Percentiles rank a stretch among this genome's conserved stretches.
These are phyloP conservation scores for Leccinum disarticulatum DNA, from an alignment of 768 basidiomycete species.

Conservation along the genomic window DNA sequence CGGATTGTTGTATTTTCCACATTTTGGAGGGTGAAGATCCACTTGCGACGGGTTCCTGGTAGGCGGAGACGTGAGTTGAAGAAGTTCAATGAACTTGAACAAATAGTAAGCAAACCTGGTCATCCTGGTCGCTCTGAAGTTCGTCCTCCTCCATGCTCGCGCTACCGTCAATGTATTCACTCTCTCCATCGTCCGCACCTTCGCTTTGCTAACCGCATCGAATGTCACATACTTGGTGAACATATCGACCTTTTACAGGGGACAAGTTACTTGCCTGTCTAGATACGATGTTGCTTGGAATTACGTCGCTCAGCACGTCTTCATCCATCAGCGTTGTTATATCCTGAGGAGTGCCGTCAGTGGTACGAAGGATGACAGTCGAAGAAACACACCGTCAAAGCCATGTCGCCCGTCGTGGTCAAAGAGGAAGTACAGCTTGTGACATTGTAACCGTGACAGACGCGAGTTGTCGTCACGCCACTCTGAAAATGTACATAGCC, in stretches of 20 bases:
- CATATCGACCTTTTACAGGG: constrained; percentile 4
- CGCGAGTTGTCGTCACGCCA: constrained; percentile 18
- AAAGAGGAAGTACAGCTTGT: constrained; percentile 17
- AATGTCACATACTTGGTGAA: constrained; percentile 9
- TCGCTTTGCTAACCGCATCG: constrained; percentile 55
- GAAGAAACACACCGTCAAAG: constrained; percentile 21
- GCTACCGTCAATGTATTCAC: constrained; percentile 61
- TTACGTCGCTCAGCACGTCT: constrained; percentile 86
- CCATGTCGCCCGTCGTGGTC: constrained; percentile 25
- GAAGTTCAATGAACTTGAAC: constrained; percentile 1
- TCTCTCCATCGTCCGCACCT: constrained; percentile 66
- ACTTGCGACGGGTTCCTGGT: constrained; percentile 21
- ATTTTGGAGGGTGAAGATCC: constrained; percentile 32
- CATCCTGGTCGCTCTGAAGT: constrained; percentile 53
- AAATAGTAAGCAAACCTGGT: constrained; percentile 26
- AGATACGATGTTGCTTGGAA: constrained; percentile 89
- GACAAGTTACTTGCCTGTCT: constrained; percentile 58
- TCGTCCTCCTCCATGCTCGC: constrained; percentile 62
- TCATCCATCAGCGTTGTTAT: constrained; percentile 46
- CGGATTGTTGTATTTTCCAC: constrained; percentile 38
- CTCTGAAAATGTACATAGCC: background rate
- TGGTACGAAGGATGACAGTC: background rate
- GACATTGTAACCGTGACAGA: constrained; percentile 25
- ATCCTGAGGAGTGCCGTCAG: constrained; percentile 17
- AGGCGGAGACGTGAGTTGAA: constrained; percentile 3